phyloP scores from a whole-genome alignment of 2,329 filamentous ascomycete species.

The Nigrograna mackinnonii region DNA sequence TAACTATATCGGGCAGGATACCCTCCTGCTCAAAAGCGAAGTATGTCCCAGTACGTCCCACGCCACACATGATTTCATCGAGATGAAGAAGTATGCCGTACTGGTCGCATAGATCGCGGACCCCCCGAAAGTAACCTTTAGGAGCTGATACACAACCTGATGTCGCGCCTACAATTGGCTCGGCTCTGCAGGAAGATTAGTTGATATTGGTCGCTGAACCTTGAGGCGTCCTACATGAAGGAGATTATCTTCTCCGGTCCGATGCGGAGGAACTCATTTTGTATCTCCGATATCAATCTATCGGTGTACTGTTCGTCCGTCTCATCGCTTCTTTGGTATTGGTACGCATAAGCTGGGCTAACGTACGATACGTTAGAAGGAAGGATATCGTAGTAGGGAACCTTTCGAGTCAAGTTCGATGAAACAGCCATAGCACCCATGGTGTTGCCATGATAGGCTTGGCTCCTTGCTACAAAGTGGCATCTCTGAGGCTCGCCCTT shows the following conservation, averaged over 20 bases:
- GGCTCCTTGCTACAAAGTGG: slow-evolving; percentile 66
- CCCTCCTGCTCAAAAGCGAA: slow-evolving; percentile 66
- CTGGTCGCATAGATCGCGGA: slow-evolving; percentile 69
- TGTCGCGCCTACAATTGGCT: slow-evolving; percentile 69
- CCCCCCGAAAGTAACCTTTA: slow-evolving; percentile 68
- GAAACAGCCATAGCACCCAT: slow-evolving; percentile 65
- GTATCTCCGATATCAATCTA: slow-evolving; percentile 66
- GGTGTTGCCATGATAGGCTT: slow-evolving; percentile 73
- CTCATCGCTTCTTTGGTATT: slow-evolving; percentile 57
- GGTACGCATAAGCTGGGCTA: slow-evolving; percentile 72
- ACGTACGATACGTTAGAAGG: slow-evolving; percentile 52
- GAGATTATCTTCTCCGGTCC: slow-evolving; percentile 70
- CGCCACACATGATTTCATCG: slow-evolving; percentile 77
- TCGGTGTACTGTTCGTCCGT: slow-evolving; percentile 62
- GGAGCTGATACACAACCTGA: slow-evolving; percentile 17
- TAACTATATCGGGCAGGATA: slow-evolving; percentile 64
- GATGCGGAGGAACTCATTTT: slow-evolving; percentile 64
- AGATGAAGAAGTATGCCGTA: slow-evolving; percentile 76
- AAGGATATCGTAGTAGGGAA: slow-evolving; percentile 65
- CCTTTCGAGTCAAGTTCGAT: slow-evolving; percentile 63
- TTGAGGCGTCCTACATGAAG: no score
- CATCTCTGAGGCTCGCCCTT: slow-evolving; percentile 46
- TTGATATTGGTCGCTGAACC: no score
- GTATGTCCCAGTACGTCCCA: slow-evolving; percentile 59
- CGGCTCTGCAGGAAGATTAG: no score